Conservation (phyloP, 495 filamentous ascomycete genomes). For the Aspergillus sparsus region DNA sequence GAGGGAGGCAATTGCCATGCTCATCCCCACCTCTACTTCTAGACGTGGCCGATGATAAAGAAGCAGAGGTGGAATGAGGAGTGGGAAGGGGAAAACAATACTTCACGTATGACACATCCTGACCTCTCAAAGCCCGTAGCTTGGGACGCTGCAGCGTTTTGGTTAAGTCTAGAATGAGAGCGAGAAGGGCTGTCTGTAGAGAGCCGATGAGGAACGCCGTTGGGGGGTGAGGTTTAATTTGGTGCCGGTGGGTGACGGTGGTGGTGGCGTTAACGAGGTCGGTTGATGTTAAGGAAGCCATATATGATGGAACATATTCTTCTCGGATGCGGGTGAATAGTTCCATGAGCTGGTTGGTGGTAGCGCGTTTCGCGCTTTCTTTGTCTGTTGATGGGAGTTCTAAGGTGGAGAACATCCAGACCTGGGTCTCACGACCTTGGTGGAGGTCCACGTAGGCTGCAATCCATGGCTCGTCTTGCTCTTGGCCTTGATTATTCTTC, state of each 20-base stretch:
- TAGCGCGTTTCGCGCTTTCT: constrained; percentile 13
- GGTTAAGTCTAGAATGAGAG: constrained; percentile 7
- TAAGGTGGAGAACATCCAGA: constrained; percentile 59
- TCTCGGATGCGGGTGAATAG: not conserved
- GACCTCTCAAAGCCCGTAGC: constrained; percentile 2
- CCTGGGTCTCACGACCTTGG: constrained; percentile 58
- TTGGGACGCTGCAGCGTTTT: not conserved
- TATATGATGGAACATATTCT: not conserved
- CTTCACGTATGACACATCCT: constrained; percentile 9
- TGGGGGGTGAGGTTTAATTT: constrained; percentile 16
- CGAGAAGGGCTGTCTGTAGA: constrained; percentile 36
- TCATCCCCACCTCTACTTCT: too few relatives aligned
- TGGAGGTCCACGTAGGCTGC: constrained; percentile 61
- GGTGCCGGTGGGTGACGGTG: not conserved
- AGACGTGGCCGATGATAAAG: not conserved
- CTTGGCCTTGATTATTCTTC: not conserved
- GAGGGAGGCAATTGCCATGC: too few relatives aligned
- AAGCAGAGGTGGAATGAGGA: not conserved
- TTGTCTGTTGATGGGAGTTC: constrained; percentile 35
- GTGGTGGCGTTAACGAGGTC: not conserved
- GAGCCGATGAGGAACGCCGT: constrained; percentile 38
- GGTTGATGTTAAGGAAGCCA: not conserved
- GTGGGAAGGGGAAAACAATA: constrained; percentile 8
- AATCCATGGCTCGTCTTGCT: constrained; percentile 35
- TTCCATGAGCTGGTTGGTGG: not conserved